A percentile compares a stretch with the other conserved stretches of the same genome.
phyloP scores from a whole-genome alignment of 495 filamentous ascomycete genomes.

The Immersiella caudata region DNA sequence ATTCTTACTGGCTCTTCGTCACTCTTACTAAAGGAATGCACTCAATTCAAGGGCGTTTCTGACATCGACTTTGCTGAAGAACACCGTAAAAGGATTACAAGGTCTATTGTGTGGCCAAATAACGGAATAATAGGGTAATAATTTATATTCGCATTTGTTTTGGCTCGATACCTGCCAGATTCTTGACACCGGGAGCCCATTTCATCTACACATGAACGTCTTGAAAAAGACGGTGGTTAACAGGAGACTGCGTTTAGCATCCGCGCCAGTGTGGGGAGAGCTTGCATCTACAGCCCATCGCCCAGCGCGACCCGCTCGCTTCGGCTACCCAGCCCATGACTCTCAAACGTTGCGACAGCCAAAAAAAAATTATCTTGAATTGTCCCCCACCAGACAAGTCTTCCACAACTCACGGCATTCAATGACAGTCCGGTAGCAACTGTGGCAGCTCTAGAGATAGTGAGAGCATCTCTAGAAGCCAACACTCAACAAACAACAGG shows the following conservation, averaged over 20 bases:
- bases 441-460: constrained; percentile 70
- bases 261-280: constrained; percentile 13
- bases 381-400: constrained; percentile 38
- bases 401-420: constrained; percentile 30
- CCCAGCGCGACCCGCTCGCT: constrained; percentile 28
- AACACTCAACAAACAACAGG: constrained; percentile 12
- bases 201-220: too few relatives aligned
- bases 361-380: constrained; percentile 30
- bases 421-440: constrained; percentile 68
- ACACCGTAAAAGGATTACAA: too few relatives aligned
- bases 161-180: background rate
- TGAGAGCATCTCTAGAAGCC: constrained; percentile 70
- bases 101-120: too few relatives aligned
- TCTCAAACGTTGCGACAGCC: constrained; percentile 22
- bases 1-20: constrained; percentile 11
- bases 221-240: too few relatives aligned
- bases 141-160: background rate
- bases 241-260: too few relatives aligned
- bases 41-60: background rate
- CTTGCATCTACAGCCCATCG: constrained; percentile 3
- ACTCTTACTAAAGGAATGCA: background rate
- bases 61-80: too few relatives aligned
- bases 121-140: background rate
- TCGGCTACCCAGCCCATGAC: constrained; percentile 19
- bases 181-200: background rate